Evolutionary conservation across 2,329 filamentous ascomycete species (phyloP), one percentile per base, ranked within the genome.

Genomic region (Chaetoscypha palmicola): DNA sequence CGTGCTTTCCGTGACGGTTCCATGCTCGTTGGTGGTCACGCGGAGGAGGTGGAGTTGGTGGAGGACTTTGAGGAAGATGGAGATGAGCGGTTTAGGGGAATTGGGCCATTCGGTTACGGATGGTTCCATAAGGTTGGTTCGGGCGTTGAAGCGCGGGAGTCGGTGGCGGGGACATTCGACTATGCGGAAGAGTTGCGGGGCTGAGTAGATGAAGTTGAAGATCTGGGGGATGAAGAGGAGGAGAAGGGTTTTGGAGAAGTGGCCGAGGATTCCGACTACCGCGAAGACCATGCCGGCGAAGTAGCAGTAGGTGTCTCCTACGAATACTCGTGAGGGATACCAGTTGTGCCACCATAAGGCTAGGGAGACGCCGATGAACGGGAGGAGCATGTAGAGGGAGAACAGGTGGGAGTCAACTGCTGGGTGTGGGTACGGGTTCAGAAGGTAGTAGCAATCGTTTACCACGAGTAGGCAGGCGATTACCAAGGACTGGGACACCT

Each of bases 211-310:
- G 62, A 97, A 97, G 70, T 98, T 98, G 76, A 94, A 89, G 57
- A 94, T 85, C 68, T 98, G 92, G 11, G 92, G 92, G 30, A 95
- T 74, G 55, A 98, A 83, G 7, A 98, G 74, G 39, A 98, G 76
- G 44, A 95, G 76, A 35, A 98, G 75, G 1, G 92, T 98, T 69
- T 98, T 98, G 70, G 86, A 94, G 69, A 98, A 98, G 69, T 98
- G 92, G 19, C 92, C 92, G 41, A 96, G 75, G 60, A 98, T 97
- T 51, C 88, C 89, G 53, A 97, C 92, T 34, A 96, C 90, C 42
- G 91, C 92, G 63, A 98, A 98, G 30, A 97, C 86, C 89, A 98
- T 98, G 54, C 92, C 92, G 1, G 92, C 92, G 65, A 98, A 96
- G 69, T 98, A 98, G 74, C 92, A 98, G 74, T 97, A 98, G 3